Evolutionary conservation across 306 rosid genomes (phyloP), one percentile per base, ranked within the genome.

Genomic region (Medicago lupulina): DNA sequence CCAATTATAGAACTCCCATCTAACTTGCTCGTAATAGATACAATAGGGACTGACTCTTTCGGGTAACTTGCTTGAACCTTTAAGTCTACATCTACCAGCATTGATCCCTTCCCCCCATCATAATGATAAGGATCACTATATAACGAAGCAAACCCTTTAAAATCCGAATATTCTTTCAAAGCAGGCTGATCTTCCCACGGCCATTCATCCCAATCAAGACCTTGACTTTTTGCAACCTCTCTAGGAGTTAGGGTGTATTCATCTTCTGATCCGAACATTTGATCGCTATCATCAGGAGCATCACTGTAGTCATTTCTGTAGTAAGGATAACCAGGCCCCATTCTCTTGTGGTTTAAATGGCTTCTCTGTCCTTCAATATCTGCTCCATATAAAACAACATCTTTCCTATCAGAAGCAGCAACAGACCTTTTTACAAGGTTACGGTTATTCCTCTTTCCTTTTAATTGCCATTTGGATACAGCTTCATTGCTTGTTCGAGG

Each of bases 381-480:
- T 7, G 83, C 85, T 80, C 96, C 91, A 77, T 81, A 82, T 6
- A 74, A 10, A 36, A 77, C 76, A 76, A 63, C 74, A 79, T 80
- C 81, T 81, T 76, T 79, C 25, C 86, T 86, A 60, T 83, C 88
- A 70, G 80, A 25, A 78, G 86, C 55, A 75, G 75, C 96, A 49
- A 25, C 77, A 60, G 88, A 76, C 76, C 88, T 88, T 76, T 86
- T 96, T 8, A 82, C 66, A 79, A 96, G 88, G 85, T 83, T 90
- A 21, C 97, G 93, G 23, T 58, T 88, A 68, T 96, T 96, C 89
- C 98, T 86, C 82, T 96, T 96, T 72, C 98, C 98, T 85, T 96
- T 92, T 79, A 89, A 67, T 76, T 89, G 89, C 99, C 99, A 96
- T 85, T 96, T 92, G 75, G 99, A 92, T 73, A 96, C 93, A 40